Base-by-base conservation (phyloP, 352 stramenopile species). In the Pythium monospermum region DNA sequence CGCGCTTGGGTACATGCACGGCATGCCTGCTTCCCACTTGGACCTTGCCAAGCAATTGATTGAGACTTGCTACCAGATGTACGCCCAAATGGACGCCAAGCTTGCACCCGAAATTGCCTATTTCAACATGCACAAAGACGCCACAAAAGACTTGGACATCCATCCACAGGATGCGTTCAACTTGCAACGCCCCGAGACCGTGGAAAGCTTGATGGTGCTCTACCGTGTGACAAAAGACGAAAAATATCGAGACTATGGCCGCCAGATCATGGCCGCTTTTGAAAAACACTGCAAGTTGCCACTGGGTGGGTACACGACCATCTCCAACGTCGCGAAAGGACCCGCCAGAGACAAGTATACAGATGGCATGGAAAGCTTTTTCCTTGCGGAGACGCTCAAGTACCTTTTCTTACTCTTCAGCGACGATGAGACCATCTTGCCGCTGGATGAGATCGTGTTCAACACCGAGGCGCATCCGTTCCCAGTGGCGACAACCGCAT, bases 381-480 rank as follows among this genome's bases (percentile, higher is more conserved):
- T 97, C 60, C 66, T 96, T 51, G 85, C 83, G 23, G 89, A 97
- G 75, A 97, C 91, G 55, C 78, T 97, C 62, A 97, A 97, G 74
- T 97, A 97, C 67, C 69, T 97, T 32, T 96, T 96, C 61, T 59
- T 97, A 49, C 72, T 97, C 21, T 96, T 96, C 61, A 85, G 69
- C 21, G 76, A 93, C 46, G 76, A 94, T 48, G 52, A 67, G 33
- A 68, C 69, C n/a, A 64, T 94, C 46, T 44, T 94, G n/a, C 49
- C 71, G 18, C 64, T 96, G 32, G 71, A 94, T 45, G 59, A 94
- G 44, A 85, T 91, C 36, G 81, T 96, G 39, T 93, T 96, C 60
- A 96, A 89, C 46, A 95, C 87, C 1, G 85, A 95, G 65, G 87
- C 77, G 0, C 87, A 96, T 58, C 76, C 85, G 33, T 81, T 96